These are phyloP conservation scores for Zea mays DNA, from an alignment of 176 grass and related monocot genomes.

Conservation along the genomic window DNA sequence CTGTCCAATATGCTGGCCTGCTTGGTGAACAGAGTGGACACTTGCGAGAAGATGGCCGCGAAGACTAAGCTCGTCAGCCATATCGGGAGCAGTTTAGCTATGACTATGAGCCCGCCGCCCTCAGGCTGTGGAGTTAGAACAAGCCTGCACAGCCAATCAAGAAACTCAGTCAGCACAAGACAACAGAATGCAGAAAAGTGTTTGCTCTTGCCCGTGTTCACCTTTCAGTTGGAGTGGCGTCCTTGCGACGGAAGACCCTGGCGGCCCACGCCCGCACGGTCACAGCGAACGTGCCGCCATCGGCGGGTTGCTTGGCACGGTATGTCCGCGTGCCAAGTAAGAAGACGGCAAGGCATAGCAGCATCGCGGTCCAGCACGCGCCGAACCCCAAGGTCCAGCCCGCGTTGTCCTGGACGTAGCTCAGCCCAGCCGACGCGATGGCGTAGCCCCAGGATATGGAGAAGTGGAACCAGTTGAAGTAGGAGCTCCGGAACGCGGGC, in stretches of 20 bases:
- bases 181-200: too few species aligned
- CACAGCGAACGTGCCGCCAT: neutral
- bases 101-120: too few species aligned
- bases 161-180: too few species aligned
- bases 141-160: too few species aligned
- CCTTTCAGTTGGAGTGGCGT: neutral
- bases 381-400: slow-evolving; percentile 61
- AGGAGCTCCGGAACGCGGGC: slow-evolving; percentile 47
- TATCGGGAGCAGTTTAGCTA: slow-evolving; percentile 44
- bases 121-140: too few species aligned
- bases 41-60: slow-evolving; percentile 38
- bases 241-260: neutral
- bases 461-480: slow-evolving; percentile 88
- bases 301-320: neutral
- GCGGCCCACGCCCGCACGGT: neutral
- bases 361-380: slow-evolving; percentile 48
- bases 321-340: slow-evolving; percentile 44
- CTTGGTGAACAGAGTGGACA: slow-evolving; percentile 60
- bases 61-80: slow-evolving; percentile 57
- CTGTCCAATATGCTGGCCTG: slow-evolving; percentile 55
- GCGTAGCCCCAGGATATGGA: slow-evolving; percentile 45
- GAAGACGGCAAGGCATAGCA: slow-evolving; percentile 42
- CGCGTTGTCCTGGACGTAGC: slow-evolving; percentile 68
- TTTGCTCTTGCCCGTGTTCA: neutral
- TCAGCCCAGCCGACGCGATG: slow-evolving; percentile 16